These are phyloP conservation scores for Cucurbita maxima DNA, from an alignment of 306 rosid genomes.

Conservation along the genomic window DNA sequence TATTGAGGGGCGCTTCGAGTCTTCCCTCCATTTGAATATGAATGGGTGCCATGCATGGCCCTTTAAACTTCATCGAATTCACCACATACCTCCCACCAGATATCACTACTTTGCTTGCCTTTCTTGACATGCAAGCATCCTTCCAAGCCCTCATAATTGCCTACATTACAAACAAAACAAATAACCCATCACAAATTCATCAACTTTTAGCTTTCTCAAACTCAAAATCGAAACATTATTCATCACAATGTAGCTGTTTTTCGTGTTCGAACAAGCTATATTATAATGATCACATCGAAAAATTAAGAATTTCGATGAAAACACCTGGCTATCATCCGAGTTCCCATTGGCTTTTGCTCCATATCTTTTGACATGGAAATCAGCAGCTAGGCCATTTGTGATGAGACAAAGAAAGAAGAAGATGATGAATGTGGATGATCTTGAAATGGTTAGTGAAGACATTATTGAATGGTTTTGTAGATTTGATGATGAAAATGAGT, in stretches of 20 bases:
- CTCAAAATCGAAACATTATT: too few species aligned
- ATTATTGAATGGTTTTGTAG: neutral
- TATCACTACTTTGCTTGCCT: conserved; percentile 12
- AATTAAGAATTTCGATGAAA: too few species aligned
- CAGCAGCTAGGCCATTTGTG: conserved; percentile 7
- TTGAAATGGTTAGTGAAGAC: neutral
- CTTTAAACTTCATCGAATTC: conserved; percentile 7
- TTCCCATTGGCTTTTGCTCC: conserved; percentile 23
- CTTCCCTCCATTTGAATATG: conserved; percentile 19
- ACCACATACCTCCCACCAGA: conserved; percentile 8
- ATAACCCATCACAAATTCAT: neutral
- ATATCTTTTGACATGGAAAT: conserved; percentile 12
- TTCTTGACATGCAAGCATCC: conserved; percentile 19
- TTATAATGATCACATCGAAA: neutral
- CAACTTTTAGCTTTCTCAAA: too few species aligned
- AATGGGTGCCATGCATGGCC: conserved; percentile 34
- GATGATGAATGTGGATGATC: neutral
- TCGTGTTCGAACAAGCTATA: neutral
- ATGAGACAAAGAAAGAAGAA: conserved; percentile 5
- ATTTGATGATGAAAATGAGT: neutral
- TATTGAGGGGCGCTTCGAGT: conserved; percentile 17
- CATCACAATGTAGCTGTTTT: neutral
- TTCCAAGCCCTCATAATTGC: conserved; percentile 22
- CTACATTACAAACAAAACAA: conserved; percentile 5
- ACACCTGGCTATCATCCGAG: conserved; percentile 22